Percentiles rank a stretch among this genome's conserved stretches.
Evolutionary conservation across 2,329 filamentous ascomycete genomes (phyloP).

Genomic region (Penicillium sp.): DNA sequence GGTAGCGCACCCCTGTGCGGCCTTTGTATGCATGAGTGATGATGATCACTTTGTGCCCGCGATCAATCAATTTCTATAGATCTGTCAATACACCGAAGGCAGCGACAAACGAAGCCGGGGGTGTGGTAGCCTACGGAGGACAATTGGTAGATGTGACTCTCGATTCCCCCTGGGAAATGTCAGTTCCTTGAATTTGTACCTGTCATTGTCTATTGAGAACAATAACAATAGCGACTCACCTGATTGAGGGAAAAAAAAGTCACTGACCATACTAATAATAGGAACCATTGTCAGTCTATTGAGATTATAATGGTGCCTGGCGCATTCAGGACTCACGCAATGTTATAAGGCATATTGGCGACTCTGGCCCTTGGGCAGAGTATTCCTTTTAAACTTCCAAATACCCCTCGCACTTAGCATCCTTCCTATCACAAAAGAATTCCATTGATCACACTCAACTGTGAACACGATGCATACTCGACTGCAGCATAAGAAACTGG

Average conservation of each 20-base stretch:
- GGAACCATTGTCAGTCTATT: background rate
- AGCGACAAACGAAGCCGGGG: background rate
- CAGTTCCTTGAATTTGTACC: constrained; percentile 4
- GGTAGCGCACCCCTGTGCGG: constrained; percentile 84
- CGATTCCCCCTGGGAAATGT: constrained; percentile 64
- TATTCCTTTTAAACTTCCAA: constrained; percentile 9
- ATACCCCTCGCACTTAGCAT: background rate
- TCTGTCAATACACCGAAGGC: constrained; percentile 9
- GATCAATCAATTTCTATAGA: constrained; percentile 79
- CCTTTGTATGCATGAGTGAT: constrained; percentile 94
- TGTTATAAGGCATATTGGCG: constrained; percentile 61
- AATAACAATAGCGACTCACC: constrained; percentile 42
- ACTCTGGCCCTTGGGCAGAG: constrained; percentile 21
- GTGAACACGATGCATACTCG: background rate
- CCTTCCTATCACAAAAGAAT: constrained; percentile 20
- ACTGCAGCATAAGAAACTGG: background rate
- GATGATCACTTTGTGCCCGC: constrained; percentile 95
- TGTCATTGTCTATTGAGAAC: background rate
- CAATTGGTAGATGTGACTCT: constrained; percentile 97
- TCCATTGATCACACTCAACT: background rate
- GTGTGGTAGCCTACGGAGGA: constrained; percentile 56
- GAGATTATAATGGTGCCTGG: background rate
- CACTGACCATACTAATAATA: constrained; percentile 77
- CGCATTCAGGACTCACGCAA: constrained; percentile 51
- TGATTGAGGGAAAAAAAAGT: constrained; percentile 98